Evolutionary conservation across 2,329 filamentous ascomycete species (phyloP).

Genomic region (Zelopaecilomyces penicillatus): DNA sequence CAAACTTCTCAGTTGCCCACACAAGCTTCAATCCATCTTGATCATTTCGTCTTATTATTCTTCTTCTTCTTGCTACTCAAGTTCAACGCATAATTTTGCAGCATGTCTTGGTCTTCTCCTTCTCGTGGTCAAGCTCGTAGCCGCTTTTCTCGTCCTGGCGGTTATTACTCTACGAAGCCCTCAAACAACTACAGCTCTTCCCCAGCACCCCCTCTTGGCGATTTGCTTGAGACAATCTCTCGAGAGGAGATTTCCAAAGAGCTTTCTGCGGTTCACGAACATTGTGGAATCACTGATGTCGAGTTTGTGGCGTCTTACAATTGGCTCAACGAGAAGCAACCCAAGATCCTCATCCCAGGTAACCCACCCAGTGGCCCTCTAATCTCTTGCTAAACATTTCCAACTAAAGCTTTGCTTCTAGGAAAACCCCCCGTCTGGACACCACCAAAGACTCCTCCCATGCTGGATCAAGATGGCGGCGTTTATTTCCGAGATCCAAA

Average conservation of each 20-base stretch:
- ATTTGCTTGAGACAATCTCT: slow-evolving; percentile 14
- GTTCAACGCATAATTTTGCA: too few species aligned
- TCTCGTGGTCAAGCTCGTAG: too few species aligned
- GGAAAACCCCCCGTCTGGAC: slow-evolving; percentile 25
- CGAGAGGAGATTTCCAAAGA: slow-evolving; percentile 5
- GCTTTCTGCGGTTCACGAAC: background rate
- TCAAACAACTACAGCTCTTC: background rate
- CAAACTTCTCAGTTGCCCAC: too few species aligned
- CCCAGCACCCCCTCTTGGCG: slow-evolving; percentile 14
- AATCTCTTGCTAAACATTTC: too few species aligned
- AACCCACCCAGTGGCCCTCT: background rate
- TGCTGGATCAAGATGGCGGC: slow-evolving; percentile 34
- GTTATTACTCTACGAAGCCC: too few species aligned
- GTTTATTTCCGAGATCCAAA: slow-evolving; percentile 47
- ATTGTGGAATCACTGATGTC: slow-evolving; percentile 25
- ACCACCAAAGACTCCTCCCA: slow-evolving; percentile 15
- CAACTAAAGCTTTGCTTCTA: slow-evolving; percentile 12
- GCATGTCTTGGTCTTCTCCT: too few species aligned
- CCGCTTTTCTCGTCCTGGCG: too few species aligned
- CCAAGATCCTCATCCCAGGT: slow-evolving; percentile 39
- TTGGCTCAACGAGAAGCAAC: slow-evolving; percentile 33
- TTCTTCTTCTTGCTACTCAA: too few species aligned
- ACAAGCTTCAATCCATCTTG: too few species aligned
- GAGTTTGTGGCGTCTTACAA: slow-evolving; percentile 40
- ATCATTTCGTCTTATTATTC: too few species aligned